Evolutionary conservation across 441 rosid species (phyloP), one percentile per base, ranked within the genome.

Genomic region (Gossypium gossypioides): DNA sequence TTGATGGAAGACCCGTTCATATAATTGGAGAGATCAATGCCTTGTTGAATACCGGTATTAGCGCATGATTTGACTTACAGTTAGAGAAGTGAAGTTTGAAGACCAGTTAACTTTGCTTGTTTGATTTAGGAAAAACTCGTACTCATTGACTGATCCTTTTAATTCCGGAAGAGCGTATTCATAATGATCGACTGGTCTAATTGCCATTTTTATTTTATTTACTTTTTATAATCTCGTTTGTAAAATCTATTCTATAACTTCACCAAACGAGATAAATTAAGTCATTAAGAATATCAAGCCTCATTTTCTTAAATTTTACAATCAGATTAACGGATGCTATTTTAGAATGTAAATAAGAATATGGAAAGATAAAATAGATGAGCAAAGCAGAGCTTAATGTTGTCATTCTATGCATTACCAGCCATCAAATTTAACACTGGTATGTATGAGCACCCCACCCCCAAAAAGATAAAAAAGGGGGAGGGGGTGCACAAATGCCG

Each of bases 1-100:
- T 92, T 68, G 92, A 95, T 27, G 98, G 99, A 79, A 88, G 99
- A 75, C 99, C 99, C 13, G 99, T 92, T 58, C 84, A 92, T 77
- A 86, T 95, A 76, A 92, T 94, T 22, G 99, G 98, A 70, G 97
- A 92, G 86, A 92, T 95, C 80, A 95, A 89, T 75, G 80, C 98
- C 40, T 71, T 95, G 71, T 73, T 95, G 87, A 89, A 76, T 78
- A 80, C 90, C 29, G 86, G 93, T 37, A 21, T 88, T 50, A 78
- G 84, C 4, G 85, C 81, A 19, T 83, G 76, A 59, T 13, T 59
- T 59, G 18, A 59, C 15, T 25, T 58, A 12, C 27, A 58, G 6
- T 24, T 12, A 13, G 37, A 24, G 34, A 22, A 16, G 37, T 55
- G 29, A 9, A 55, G 27, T 37, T 24, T 25, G 34, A 58, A 25